These are phyloP conservation scores for Pharus latifolius DNA, from an alignment of 176 grass and related monocot genomes.

Conservation along the genomic window DNA sequence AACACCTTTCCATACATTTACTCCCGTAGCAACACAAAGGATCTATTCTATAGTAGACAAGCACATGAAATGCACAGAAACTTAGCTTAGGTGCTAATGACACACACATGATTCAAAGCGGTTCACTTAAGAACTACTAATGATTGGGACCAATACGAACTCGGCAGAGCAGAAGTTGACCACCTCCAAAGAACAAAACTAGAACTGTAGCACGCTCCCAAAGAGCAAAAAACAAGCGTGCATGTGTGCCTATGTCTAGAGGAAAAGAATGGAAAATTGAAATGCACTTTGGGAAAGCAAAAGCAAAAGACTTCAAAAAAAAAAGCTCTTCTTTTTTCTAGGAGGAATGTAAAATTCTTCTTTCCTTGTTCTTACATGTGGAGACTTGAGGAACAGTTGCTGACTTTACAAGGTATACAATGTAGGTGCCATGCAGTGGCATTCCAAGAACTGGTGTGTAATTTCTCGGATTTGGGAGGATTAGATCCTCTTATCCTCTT, in stretches of 20 bases:
- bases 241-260: not conserved
- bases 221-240: not conserved
- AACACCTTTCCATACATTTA: no score
- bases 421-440: not conserved
- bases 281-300: constrained; percentile 26
- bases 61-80: not conserved
- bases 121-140: not conserved
- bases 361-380: constrained; percentile 1
- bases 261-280: not conserved
- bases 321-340: constrained; percentile 15
- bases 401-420: constrained; percentile 16
- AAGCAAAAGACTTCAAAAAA: not conserved
- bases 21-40: no score
- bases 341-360: not conserved
- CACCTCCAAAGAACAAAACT: not conserved
- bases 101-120: not conserved
- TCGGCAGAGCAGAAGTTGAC: not conserved
- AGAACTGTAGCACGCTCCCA: not conserved
- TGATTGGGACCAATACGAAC: not conserved
- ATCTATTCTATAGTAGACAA: no score
- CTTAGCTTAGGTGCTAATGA: not conserved
- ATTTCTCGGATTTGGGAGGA: constrained; percentile 18
- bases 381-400: not conserved
- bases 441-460: not conserved
- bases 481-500: constrained; percentile 12